Base-by-base conservation (phyloP, 768 basidiomycete species). In the Tylopilus sp. region DNA sequence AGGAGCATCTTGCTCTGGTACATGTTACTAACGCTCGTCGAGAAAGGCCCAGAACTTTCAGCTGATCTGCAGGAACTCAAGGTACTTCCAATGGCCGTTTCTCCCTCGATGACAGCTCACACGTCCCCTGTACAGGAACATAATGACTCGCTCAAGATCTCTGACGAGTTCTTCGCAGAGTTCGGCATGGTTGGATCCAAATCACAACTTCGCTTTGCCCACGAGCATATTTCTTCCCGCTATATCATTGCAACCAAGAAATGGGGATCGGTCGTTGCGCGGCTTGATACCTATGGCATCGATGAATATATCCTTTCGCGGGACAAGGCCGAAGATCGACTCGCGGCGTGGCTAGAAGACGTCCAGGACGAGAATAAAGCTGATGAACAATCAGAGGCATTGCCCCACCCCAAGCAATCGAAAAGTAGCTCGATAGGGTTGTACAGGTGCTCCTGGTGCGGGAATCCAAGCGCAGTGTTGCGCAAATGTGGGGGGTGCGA, bases 371-470 rank as follows among this genome's bases (percentile, higher is more conserved):
- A 77, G 29, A 63, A 72, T 12, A 25, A 19, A 10, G 24, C 1
- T 3, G 22, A 25, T 5, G 22, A 25, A 12, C 36, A n/a, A 24
- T 16, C 3, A 7, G 19, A 13, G 40, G 14, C n/a, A 19, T 41
- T 13, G 22, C 25, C 24, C 7, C 10, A 24, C 12, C 1, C 12
- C 24, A 41, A 81, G 17, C 17, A 10, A 10, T 29, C 26, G 5
- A 24, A 41, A 14, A 24, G 3, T 25, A 22, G 12, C 45, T 67
- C 67, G 14, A 74, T 80, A 5, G 73, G 62, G 43, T 63, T 86
- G 26, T 83, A 82, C 65, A 71, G 76, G 12, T 86, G 85, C 58
- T 81, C 82, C 21, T 81, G 76, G 75, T 86, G 84, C 58, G 74
- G 78, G 7, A 85, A 84, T 52, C 83, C 83, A 2, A 84, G 79